Percentiles rank a stretch among this genome's conserved stretches.
Evolutionary conservation across 768 basidiomycete species (phyloP).

Genomic region (Artomyces pyxidatus): DNA sequence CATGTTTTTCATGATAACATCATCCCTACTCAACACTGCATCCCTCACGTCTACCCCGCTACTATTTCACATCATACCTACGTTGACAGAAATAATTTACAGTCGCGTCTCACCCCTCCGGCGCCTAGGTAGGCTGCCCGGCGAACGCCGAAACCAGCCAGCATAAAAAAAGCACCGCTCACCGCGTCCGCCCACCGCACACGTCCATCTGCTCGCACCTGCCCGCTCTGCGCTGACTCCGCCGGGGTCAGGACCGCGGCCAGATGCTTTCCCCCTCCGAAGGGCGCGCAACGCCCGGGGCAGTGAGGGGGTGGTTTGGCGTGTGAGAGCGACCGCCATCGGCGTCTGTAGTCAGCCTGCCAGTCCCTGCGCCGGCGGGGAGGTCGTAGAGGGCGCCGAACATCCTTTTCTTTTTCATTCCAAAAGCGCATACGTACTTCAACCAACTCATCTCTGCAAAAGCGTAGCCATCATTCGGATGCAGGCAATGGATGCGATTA

Average conservation of each 20-base stretch:
- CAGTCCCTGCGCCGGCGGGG: constrained; percentile 12
- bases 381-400: constrained; percentile 24
- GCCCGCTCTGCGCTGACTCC: constrained; percentile 20
- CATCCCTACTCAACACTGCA: too few species aligned
- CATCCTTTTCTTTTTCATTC: constrained; percentile 5
- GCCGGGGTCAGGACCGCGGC: constrained; percentile 17
- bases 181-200: constrained; percentile 23
- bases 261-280: constrained; percentile 22
- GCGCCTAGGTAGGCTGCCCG: too few species aligned
- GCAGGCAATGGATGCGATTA: too few species aligned
- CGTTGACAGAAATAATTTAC: too few species aligned
- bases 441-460: background rate
- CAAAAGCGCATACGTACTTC: background rate
- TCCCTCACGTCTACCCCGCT: too few species aligned
- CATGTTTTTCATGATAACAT: too few species aligned
- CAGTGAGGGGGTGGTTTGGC: constrained; percentile 26
- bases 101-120: too few species aligned
- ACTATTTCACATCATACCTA: too few species aligned
- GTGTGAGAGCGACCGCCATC: constrained; percentile 18
- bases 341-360: constrained; percentile 21
- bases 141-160: background rate
- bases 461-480: background rate
- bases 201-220: constrained; percentile 39
- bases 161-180: background rate
- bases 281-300: constrained; percentile 19